A percentile compares a stretch with the other conserved stretches of the same genome.
These are phyloP conservation scores for Leccinum glutinopallens DNA, from an alignment of 1,284 basidiomycete genomes.

Conservation along the genomic window DNA sequence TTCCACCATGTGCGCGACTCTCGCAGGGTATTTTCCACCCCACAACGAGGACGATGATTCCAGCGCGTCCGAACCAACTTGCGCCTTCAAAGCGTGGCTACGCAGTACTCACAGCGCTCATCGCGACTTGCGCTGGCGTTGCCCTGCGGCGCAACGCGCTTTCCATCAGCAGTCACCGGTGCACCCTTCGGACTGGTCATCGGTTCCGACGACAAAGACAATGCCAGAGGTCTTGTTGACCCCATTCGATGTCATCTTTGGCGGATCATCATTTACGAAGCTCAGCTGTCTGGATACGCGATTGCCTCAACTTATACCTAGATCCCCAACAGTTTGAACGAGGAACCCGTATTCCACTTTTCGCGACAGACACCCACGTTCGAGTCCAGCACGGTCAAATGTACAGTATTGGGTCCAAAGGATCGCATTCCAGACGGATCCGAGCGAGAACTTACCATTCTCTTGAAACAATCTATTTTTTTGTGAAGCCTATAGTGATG, in stretches of 20 bases:
- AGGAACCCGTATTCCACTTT: constrained; percentile 60
- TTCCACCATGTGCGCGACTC: too few relatives aligned
- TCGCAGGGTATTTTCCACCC: too few relatives aligned
- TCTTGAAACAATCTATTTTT: too few relatives aligned
- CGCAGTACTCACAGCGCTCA: constrained; percentile 32
- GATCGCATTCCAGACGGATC: constrained; percentile 6
- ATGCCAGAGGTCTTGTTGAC: constrained; percentile 17
- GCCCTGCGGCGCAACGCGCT: constrained; percentile 41
- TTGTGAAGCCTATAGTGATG: too few relatives aligned
- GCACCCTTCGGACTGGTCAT: constrained; percentile 51
- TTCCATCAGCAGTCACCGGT: constrained; percentile 17
- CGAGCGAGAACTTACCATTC: constrained; percentile 5
- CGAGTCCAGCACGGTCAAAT: constrained; percentile 64
- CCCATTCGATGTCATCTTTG: constrained; percentile 70
- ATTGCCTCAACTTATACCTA: constrained; percentile 47
- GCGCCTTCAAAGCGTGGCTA: too few relatives aligned
- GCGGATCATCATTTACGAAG: constrained; percentile 79
- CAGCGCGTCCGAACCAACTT: too few relatives aligned
- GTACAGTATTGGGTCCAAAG: constrained; percentile 41
- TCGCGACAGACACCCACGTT: constrained; percentile 62
- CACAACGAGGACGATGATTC: too few relatives aligned
- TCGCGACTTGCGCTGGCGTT: constrained; percentile 66
- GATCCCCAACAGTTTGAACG: constrained; percentile 22
- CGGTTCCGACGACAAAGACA: constrained; percentile 36
- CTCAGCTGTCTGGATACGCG: constrained; percentile 61